These are phyloP conservation scores for Pinus albicaulis DNA, from an alignment of 75 land plant genomes.

Conservation along the genomic window DNA sequence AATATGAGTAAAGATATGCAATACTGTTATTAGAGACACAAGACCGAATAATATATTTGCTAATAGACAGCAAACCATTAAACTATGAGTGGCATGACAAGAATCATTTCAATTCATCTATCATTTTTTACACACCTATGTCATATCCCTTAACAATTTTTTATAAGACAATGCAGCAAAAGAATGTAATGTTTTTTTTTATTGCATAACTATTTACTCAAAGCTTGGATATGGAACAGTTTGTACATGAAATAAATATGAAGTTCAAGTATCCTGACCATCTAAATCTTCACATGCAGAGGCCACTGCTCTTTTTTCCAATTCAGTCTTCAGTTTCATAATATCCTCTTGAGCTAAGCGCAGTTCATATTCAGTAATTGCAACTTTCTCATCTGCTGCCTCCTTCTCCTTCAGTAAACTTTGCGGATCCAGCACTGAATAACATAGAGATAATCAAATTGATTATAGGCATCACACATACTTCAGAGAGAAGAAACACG, in stretches of 20 bases:
- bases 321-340: conserved; percentile 57
- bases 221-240: not conserved
- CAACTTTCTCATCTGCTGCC: conserved; percentile 68
- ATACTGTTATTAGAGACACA: no score
- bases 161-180: no score
- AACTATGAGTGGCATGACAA: no score
- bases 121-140: no score
- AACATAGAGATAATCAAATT: not conserved
- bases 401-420: conserved; percentile 83
- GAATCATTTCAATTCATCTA: no score
- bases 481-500: not conserved
- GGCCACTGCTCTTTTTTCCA: conserved; percentile 45
- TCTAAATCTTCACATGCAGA: conserved; percentile 9
- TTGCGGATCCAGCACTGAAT: conserved; percentile 78
- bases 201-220: no score
- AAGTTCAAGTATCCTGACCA: conserved; percentile 23
- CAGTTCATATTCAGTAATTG: conserved; percentile 86
- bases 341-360: conserved; percentile 89
- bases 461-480: not conserved
- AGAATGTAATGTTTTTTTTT: no score
- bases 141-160: no score
- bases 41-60: no score
- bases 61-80: no score
- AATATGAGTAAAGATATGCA: no score
- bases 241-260: not conserved